Evolutionary conservation across 768 basidiomycete species (phyloP), one percentile per base, ranked within the genome.

Genomic region (Hebeloma cylindrosporum): DNA sequence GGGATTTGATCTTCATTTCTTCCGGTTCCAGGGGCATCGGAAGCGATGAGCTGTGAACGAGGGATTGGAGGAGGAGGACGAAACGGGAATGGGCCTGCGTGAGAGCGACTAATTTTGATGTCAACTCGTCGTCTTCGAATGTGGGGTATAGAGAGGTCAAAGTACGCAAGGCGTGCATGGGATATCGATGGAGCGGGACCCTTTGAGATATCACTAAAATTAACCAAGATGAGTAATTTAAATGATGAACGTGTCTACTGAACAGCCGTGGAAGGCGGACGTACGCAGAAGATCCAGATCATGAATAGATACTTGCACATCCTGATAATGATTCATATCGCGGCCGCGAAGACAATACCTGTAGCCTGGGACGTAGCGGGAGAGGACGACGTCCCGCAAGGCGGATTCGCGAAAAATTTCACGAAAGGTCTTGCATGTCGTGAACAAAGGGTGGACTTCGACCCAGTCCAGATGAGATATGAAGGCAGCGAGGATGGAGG

Each of bases 21-120:
- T 78, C 75, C 10, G 64, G 64, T 43, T 81, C 80, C 10, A 67
- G 57, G 7, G 72, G 71, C 5, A 77, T 57, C 10, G 78, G 70
- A 5, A 71, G 55, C 16, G 64, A 58, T 0, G 82, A 80, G 46
- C 82, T 82, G 56, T 90, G 81, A 0, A 82, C 79, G 31, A 88
- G 65, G 2, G 85, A 78, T 52, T 90, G 88, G 3, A 90, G 66
- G 13, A 88, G 69, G 13, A 91, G 75, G 16, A 88, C 82, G 53
- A 87, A 80, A 7, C 87, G 79, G 10, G 88, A 85, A 57, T 91
- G 86, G 2, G 83, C 77, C 17, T 75, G 75, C 2, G 79, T 66
- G 7, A 86, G 64, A 3, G 71, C 61, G 23, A 70, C 63, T n/a
- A 82, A 66, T 29, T 68, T 69, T 10, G 60, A 42, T 4, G 68